A percentile compares a stretch with the other conserved stretches of the same genome.
Conservation (phyloP, 2,329 filamentous ascomycete genomes). For the Nigrospora sphaerica region DNA sequence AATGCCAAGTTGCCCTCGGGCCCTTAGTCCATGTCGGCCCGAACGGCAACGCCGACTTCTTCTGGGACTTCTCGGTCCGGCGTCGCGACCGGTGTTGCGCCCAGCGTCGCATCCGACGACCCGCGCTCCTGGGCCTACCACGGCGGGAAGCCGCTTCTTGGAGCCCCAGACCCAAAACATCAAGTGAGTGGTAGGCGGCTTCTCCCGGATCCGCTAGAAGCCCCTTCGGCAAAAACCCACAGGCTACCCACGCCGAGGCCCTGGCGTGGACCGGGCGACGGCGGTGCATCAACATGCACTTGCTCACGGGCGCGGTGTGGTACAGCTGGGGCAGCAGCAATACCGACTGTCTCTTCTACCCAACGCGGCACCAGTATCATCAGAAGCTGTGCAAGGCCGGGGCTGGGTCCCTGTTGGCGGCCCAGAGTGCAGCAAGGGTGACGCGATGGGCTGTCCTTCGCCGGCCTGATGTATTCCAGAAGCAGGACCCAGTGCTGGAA, state of each 20-base stretch:
- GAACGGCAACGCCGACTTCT: conserved; percentile 51
- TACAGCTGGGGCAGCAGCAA: conserved; percentile 53
- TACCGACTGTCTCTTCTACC: conserved; percentile 43
- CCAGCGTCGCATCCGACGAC: conserved; percentile 29
- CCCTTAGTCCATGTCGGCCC: conserved; percentile 40
- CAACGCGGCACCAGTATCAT: conserved; percentile 32
- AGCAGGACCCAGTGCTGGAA: not conserved
- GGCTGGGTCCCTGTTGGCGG: conserved; percentile 34
- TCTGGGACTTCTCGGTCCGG: conserved; percentile 43
- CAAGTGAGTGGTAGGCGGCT: conserved; percentile 42
- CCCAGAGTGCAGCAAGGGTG: conserved; percentile 13
- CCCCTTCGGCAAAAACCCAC: too few species aligned
- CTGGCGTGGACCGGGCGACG: too few species aligned
- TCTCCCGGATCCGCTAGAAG: conserved; percentile 35
- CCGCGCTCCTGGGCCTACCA: conserved; percentile 41
- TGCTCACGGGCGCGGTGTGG: conserved; percentile 42
- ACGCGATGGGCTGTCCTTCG: not conserved
- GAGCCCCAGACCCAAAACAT: conserved; percentile 51
- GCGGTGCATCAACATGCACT: conserved; percentile 55
- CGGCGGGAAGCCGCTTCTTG: conserved; percentile 40
- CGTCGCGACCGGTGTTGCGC: conserved; percentile 31
- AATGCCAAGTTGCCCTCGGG: too few species aligned
- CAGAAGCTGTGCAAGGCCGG: conserved; percentile 35
- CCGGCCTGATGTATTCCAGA: not conserved
- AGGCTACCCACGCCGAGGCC: too few species aligned